Evolutionary conservation across 2,329 filamentous ascomycete genomes (phyloP), one percentile per base, ranked within the genome.

Genomic region (Penicillium sp.): DNA sequence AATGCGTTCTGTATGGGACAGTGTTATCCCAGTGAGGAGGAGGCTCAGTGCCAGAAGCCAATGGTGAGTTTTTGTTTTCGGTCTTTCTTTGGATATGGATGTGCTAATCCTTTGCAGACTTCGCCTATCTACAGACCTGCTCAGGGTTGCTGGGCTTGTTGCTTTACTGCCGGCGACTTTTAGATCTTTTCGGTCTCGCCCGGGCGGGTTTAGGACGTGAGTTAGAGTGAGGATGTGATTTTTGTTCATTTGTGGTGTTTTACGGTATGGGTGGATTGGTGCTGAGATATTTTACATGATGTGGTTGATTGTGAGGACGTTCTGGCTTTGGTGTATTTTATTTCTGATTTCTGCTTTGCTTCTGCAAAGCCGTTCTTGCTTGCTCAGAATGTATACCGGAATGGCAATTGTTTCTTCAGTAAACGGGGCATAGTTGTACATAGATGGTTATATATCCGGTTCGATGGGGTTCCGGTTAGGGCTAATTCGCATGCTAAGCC

Each of bases 1-100:
- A 60, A 60, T 44, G 36, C 47, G 10, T 61, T 61, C 48, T 61
- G 58, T 39, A 8, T 50, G 4, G 58, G 58, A 4, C 20, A 36
- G 11, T 61, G 58, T 16, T 58, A 51, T 41, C 7, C 33, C 9
- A 44, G 40, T 36, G 13, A 53, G 31, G 41, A 36, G 25, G 42
- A 56, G 27, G 50, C 54, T 42, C 28, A 54, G 16, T 61, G 58
- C 39, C 11, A 5, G 7, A 35, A 46, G 39, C 52, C 54, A 46
- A 48, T 46, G 43, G 58, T 61, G 24, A 60, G 58, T 60, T 28
- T 25, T n/a, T 22, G 3, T 36, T 16, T 14, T 24, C 3, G 5
- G 25, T 27, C 10, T 20, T 11, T 4, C 25, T 14, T 20, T 3
- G 4, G 8, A 16, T 9, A 5, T 40, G 22, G 35, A 11, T 6